These are phyloP conservation scores for Vicia villosa DNA, from an alignment of 306 rosid species.

Conservation along the genomic window DNA sequence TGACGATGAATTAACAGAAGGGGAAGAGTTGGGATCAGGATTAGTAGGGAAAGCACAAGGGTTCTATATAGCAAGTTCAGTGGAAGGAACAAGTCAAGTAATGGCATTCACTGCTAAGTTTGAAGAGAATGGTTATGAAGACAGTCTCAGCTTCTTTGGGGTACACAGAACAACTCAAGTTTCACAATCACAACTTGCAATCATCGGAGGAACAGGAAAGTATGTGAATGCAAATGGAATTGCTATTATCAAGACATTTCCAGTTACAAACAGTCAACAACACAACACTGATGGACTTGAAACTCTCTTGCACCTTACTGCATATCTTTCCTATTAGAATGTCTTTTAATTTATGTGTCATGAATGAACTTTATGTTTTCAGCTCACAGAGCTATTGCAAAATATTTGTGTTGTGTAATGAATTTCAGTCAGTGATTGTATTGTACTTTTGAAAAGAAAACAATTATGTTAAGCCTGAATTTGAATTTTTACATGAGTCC, in stretches of 20 bases:
- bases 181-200: constrained; percentile 76
- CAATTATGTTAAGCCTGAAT: not conserved
- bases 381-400: not conserved
- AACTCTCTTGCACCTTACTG: constrained; percentile 61
- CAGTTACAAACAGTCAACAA: constrained; percentile 48
- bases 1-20: constrained; percentile 80
- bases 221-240: constrained; percentile 66
- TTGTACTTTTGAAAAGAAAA: not conserved
- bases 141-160: constrained; percentile 78
- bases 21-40: constrained; percentile 74
- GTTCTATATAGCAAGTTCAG: constrained; percentile 68
- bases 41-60: constrained; percentile 85
- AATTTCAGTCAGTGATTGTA: not conserved
- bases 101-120: constrained; percentile 82
- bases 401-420: not conserved
- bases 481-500: not conserved
- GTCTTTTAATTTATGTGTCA: not conserved
- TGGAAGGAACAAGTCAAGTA: constrained; percentile 75
- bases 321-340: constrained; percentile 49
- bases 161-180: constrained; percentile 59
- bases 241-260: constrained; percentile 64
- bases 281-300: constrained; percentile 64
- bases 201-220: constrained; percentile 87
- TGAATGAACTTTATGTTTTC: not conserved
- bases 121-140: constrained; percentile 63